Percentiles rank a stretch among this genome's conserved stretches.
Evolutionary conservation across 2,329 filamentous ascomycete genomes (phyloP).

Genomic region (Pestalotiopsis sp.): DNA sequence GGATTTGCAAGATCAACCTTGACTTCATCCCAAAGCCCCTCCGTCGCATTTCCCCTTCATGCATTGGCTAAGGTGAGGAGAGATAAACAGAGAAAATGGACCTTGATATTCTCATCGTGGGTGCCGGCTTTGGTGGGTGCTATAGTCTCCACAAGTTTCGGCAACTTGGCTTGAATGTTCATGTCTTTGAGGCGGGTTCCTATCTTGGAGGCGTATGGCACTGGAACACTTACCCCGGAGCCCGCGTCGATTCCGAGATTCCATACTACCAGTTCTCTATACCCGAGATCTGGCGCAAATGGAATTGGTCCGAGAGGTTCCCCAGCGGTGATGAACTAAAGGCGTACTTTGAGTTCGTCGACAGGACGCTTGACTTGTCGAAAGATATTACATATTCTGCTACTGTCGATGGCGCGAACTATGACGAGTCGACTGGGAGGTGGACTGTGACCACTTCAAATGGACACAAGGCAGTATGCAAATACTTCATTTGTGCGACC

Average conservation of each 20-base stretch:
- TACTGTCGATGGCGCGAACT: neutral
- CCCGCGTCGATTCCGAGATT: slow-evolving; percentile 1
- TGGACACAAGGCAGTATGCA: neutral
- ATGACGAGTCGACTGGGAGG: neutral
- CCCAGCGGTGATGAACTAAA: neutral
- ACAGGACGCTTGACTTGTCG: neutral
- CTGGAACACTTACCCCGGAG: slow-evolving; percentile 1
- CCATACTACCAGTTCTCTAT: slow-evolving; percentile 4
- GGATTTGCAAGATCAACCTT: no score
- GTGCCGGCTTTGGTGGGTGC: slow-evolving; percentile 1
- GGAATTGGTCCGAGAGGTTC: slow-evolving; percentile 6
- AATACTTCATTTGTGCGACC: slow-evolving; percentile 3
- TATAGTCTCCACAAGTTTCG: slow-evolving; percentile 5
- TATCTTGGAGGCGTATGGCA: slow-evolving; percentile 1
- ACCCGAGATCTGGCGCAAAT: neutral
- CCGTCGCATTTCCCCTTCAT: no score
- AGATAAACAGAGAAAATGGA: neutral
- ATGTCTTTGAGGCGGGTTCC: neutral
- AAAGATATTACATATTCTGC: slow-evolving; percentile 7
- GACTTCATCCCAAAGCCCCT: no score
- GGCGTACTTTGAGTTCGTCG: neutral
- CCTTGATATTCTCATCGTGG: neutral
- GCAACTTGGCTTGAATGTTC: neutral
- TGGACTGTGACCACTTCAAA: neutral
- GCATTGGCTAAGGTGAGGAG: neutral